Base-by-base conservation (phyloP, 1,139 yeast species). In the Taphrina sp. region DNA sequence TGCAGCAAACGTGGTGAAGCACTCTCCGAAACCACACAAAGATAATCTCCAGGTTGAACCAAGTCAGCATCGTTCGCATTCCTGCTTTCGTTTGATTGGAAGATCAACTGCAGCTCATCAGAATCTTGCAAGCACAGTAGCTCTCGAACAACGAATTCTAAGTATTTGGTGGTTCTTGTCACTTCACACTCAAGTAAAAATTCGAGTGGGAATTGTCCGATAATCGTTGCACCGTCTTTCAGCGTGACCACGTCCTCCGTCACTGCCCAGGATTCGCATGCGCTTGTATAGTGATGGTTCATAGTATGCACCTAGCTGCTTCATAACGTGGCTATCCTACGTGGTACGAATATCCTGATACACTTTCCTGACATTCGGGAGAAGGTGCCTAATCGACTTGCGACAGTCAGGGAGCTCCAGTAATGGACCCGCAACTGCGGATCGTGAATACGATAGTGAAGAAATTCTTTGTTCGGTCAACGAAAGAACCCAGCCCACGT, bases 161-260 rank as follows among this genome's bases (percentile, higher is more conserved):
- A 12, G 39, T 16, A 36, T 36, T 5, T 10, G n/a, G 12, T 36
- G 39, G 39, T 36, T 23, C 19, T 20, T 36, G 39, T 36, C 19
- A 5, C 39, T 23, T 36, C 39, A 12, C 39, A 36, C 10, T 36
- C 5, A 23, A 36, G 39, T 23, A 36, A 36, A 19, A 36, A 36
- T 36, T 36, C 39, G 23, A 36, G 14, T 36, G 39, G 39, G 19
- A 36, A 36, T 36, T 36, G 23, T 36, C 39, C 39, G 14, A 36
- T 16, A 23, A 36, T 36, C 19, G 20, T 36, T 20, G 10, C 20
- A 20, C 39, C 39, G 5, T 36, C 39, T 36, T 36, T 23, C 14
- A 36, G 14, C 39, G 39, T 36, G 22, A 36, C 39, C 23, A 36
- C 39, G 12, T 36, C 39, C 39, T 14, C 19, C 22, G 10, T 23